Base-by-base conservation (phyloP, 768 basidiomycete species). In the Lactifluus hygrophoroides region DNA sequence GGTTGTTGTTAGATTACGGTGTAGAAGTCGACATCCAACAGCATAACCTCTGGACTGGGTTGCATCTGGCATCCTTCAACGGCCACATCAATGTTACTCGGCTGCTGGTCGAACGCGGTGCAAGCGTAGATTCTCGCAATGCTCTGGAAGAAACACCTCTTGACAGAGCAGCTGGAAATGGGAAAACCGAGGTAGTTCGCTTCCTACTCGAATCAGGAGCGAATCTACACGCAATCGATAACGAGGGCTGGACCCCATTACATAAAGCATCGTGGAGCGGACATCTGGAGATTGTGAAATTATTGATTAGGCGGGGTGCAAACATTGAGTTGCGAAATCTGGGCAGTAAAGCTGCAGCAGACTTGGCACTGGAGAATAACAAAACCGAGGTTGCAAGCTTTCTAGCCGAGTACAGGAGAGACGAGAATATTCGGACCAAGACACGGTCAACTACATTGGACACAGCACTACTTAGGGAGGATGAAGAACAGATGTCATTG, bases 291-390 rank as follows among this genome's bases (percentile, higher is more conserved):
- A n/a, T n/a, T n/a, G 44, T 44, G 13, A 46, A 54, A 17, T 8
- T 54, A 11, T 8, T 54, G 44, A 43, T 54, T 32, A 27, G 13
- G 23, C 44, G 35, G 6, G 54, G 54, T 5, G 35, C 34, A 3
- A 45, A 54, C 17, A 8, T 46, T 13, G 35, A 46, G 6, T 34
- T 14, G 3, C 8, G n/a, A n/a, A 27, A 54, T 35, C 27, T 8
- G 2, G 25, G 5, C n/a, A 37, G 28, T 19, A n/a, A 28, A 19
- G 46, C n/a, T n/a, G n/a, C n/a, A n/a, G n/a, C n/a, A n/a, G n/a
- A n/a, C n/a, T n/a, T n/a, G n/a, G n/a, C n/a, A n/a, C n/a, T n/a
- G n/a, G n/a, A n/a, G n/a, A n/a, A n/a, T n/a, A n/a, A n/a, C n/a
- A n/a, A n/a, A n/a, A n/a, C n/a, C n/a, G n/a, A n/a, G n/a, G n/a